These are phyloP conservation scores for Brettanomyces sp. DNA, from an alignment of 805 yeast species.

Conservation along the genomic window DNA sequence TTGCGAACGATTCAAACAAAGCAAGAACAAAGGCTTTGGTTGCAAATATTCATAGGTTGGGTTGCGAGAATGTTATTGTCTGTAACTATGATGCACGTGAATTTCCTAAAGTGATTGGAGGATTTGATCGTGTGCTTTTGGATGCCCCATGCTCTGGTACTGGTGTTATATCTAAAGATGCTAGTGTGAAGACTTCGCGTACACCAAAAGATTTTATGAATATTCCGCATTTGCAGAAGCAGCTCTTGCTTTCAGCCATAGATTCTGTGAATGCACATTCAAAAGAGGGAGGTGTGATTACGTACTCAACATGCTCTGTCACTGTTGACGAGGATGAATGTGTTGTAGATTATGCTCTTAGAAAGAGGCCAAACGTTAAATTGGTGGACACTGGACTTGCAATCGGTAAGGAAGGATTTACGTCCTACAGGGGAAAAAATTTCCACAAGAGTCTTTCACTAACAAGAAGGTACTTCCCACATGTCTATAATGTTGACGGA, in stretches of 20 bases:
- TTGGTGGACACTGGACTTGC: constrained; percentile 86
- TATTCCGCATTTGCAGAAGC: constrained; percentile 94
- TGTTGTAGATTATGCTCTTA: constrained; percentile 94
- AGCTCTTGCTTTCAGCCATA: constrained; percentile 84
- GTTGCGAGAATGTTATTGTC: constrained; percentile 92
- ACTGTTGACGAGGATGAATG: constrained; percentile 98
- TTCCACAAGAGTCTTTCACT: constrained; percentile 69
- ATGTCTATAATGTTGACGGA: constrained; percentile 97
- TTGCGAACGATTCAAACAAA: constrained; percentile 95
- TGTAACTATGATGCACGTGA: constrained; percentile 98
- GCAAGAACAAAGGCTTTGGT: constrained; percentile 92
- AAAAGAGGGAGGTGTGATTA: constrained; percentile 85
- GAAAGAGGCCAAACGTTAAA: constrained; percentile 93
- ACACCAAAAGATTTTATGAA: constrained; percentile 95
- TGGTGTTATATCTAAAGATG: constrained; percentile 97
- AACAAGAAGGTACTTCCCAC: constrained; percentile 96
- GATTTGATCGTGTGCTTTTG: constrained; percentile 86
- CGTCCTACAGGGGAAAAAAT: constrained; percentile 85
- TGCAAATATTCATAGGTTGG: constrained; percentile 95
- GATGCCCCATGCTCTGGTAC: constrained; percentile 99
- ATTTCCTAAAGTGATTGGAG: constrained; percentile 96
- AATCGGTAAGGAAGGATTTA: constrained; percentile 94
- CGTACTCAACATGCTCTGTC: constrained; percentile 96
- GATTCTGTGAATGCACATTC: constrained; percentile 95
- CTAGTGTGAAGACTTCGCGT: constrained; percentile 84